These are phyloP conservation scores for Discostella stelligera DNA, from an alignment of 352 stramenopile genomes.

Conservation along the genomic window DNA sequence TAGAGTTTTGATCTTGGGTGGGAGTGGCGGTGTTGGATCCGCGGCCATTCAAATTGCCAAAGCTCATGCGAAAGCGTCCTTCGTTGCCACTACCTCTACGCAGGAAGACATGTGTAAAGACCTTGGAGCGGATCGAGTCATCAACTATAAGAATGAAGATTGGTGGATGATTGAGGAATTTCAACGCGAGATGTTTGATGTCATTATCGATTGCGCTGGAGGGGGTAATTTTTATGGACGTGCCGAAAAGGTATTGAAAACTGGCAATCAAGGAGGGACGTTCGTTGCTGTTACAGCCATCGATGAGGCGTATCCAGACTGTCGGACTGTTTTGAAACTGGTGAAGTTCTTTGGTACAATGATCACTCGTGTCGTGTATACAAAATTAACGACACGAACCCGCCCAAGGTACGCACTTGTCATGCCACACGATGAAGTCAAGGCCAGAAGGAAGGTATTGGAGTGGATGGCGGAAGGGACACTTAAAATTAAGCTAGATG, in stretches of 20 bases:
- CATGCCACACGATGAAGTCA: conserved; percentile 29
- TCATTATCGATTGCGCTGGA: conserved; percentile 53
- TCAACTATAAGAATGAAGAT: conserved; percentile 65
- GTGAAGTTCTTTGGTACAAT: conserved; percentile 10
- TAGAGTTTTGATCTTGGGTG: conserved; percentile 85
- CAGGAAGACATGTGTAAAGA: conserved; percentile 48
- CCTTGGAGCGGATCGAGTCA: conserved; percentile 45
- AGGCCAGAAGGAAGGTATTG: conserved; percentile 7
- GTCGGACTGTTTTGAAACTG: conserved; percentile 37
- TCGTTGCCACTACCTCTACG: conserved; percentile 63
- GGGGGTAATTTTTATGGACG: conserved; percentile 39
- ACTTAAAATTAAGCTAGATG: conserved; percentile 79
- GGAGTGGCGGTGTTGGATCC: conserved; percentile 84
- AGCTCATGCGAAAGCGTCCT: conserved; percentile 62
- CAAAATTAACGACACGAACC: conserved; percentile 50
- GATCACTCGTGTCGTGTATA: background rate
- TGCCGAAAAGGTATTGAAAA: conserved; percentile 15
- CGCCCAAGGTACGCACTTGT: conserved; percentile 3
- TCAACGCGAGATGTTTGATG: conserved; percentile 61
- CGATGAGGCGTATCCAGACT: conserved; percentile 13
- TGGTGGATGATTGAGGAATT: conserved; percentile 47
- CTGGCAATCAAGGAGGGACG: conserved; percentile 31
- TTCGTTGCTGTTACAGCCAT: conserved; percentile 42
- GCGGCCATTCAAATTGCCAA: conserved; percentile 78
- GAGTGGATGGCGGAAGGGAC: conserved; percentile 29